Percentiles rank a stretch among this genome's conserved stretches.
Conservation (phyloP, 2,329 filamentous ascomycete genomes). For the Phialophora tarda region DNA sequence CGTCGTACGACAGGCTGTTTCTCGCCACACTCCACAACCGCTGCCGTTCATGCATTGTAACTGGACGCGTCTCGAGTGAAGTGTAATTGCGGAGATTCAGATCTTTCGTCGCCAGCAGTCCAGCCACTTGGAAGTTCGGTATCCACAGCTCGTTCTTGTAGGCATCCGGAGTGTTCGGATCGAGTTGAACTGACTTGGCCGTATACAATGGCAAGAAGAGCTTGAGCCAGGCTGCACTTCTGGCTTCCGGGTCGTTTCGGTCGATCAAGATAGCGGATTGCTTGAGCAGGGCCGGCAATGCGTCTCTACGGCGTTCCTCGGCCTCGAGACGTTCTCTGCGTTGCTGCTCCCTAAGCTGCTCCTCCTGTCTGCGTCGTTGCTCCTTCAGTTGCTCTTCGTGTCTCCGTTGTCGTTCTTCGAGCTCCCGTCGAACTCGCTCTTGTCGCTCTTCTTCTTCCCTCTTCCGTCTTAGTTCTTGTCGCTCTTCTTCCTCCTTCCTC, state of each 20-base stretch:
- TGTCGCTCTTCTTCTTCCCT: conserved; percentile 39
- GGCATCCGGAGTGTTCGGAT: conserved; percentile 46
- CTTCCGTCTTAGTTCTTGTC: conserved; percentile 36
- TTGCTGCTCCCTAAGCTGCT: conserved; percentile 48
- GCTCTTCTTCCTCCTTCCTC: conserved; percentile 49
- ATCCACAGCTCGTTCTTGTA: conserved; percentile 54
- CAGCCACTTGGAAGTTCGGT: conserved; percentile 56
- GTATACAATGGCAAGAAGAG: conserved; percentile 56
- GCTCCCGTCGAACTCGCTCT: conserved; percentile 43
- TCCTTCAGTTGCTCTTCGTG: conserved; percentile 51
- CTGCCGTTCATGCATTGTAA: conserved; percentile 50
- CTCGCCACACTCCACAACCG: conserved; percentile 57
- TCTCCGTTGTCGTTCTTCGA: conserved; percentile 51
- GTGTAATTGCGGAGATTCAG: conserved; percentile 55
- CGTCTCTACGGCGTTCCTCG: conserved; percentile 54
- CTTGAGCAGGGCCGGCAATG: conserved; percentile 53
- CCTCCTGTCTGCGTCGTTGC: conserved; percentile 48
- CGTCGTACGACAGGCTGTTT: conserved; percentile 52
- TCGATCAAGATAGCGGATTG: conserved; percentile 53
- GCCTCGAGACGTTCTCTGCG: conserved; percentile 52
- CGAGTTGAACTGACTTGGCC: conserved; percentile 51
- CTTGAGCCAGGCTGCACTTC: conserved; percentile 51
- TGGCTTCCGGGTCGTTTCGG: conserved; percentile 50
- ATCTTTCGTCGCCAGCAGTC: conserved; percentile 56
- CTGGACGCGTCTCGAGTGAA: conserved; percentile 49